A percentile compares a stretch with the other conserved stretches of the same genome.
These are phyloP conservation scores for Pythium phragmiticola DNA, from an alignment of 352 stramenopile genomes.

Conservation along the genomic window DNA sequence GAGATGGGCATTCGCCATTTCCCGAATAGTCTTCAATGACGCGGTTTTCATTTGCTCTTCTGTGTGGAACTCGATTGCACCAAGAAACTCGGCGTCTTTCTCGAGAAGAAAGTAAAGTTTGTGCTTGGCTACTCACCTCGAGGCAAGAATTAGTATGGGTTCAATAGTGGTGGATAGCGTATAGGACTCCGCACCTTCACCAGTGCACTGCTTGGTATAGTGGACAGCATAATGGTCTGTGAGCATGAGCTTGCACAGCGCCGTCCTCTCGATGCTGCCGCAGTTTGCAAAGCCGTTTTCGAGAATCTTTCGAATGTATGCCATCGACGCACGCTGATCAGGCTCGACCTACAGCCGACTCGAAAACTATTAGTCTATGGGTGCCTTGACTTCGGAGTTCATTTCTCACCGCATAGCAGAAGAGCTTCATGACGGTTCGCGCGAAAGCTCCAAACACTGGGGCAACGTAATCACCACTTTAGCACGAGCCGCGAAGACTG, in stretches of 20 bases:
- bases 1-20: slow-evolving; percentile 46
- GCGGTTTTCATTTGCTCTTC: slow-evolving; percentile 52
- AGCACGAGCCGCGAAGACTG: neutral
- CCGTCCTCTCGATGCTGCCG: slow-evolving; percentile 33
- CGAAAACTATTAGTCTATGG: neutral
- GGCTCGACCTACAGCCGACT: slow-evolving; percentile 29
- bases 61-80: slow-evolving; percentile 55
- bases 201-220: slow-evolving; percentile 65
- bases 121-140: slow-evolving; percentile 40
- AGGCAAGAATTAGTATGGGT: neutral
- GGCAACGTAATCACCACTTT: neutral
- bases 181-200: slow-evolving; percentile 29
- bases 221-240: slow-evolving; percentile 50
- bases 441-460: slow-evolving; percentile 46
- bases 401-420: slow-evolving; percentile 39
- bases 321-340: slow-evolving; percentile 37
- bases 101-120: slow-evolving; percentile 67
- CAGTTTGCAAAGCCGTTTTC: slow-evolving; percentile 29
- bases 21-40: slow-evolving; percentile 44
- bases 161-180: too few relatives aligned
- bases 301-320: slow-evolving; percentile 43
- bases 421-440: slow-evolving; percentile 58
- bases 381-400: neutral
- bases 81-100: slow-evolving; percentile 59
- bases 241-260: slow-evolving; percentile 55